Percentiles rank a stretch among this genome's conserved stretches.
These are phyloP conservation scores for Pythium coloratum DNA, from an alignment of 352 stramenopile species.

Conservation along the genomic window DNA sequence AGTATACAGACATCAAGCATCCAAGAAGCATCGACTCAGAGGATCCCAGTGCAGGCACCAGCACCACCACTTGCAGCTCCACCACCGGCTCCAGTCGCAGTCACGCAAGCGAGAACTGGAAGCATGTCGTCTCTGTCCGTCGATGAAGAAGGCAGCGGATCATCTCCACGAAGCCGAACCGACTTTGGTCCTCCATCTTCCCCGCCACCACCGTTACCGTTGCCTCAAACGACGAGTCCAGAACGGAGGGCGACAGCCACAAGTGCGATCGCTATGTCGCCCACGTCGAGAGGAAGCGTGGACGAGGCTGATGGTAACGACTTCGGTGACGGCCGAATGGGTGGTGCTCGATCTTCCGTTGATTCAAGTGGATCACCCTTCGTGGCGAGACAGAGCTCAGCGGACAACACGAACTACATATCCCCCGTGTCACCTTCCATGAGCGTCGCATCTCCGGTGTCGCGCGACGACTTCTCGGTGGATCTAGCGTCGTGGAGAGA, in stretches of 20 bases:
- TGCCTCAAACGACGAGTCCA: constrained; percentile 21
- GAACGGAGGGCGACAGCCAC: constrained; percentile 1
- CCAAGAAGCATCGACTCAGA: not conserved
- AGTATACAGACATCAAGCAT: constrained; percentile 4
- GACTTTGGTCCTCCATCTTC: constrained; percentile 29
- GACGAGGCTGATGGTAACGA: not conserved
- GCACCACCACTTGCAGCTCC: not conserved
- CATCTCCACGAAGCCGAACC: constrained; percentile 10
- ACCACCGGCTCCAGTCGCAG: not conserved
- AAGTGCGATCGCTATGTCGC: not conserved
- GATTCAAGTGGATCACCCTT: not conserved
- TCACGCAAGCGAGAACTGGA: not conserved
- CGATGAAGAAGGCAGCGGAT: not conserved
- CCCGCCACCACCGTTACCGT: constrained; percentile 26
- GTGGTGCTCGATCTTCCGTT: not conserved
- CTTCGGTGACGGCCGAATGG: not conserved
- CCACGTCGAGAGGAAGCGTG: constrained; percentile 1
- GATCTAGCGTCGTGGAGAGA: constrained; percentile 34
- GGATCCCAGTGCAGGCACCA: not conserved
- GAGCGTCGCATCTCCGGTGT: constrained; percentile 1
- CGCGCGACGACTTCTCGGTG: constrained; percentile 22
- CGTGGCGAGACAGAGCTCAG: constrained; percentile 14
- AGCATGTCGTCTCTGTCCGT: constrained; percentile 2
- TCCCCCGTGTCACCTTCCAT: not conserved
- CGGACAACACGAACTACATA: not conserved